These are phyloP conservation scores for Fusarium newnesense DNA, from an alignment of 2,329 filamentous ascomycete species.

Conservation along the genomic window DNA sequence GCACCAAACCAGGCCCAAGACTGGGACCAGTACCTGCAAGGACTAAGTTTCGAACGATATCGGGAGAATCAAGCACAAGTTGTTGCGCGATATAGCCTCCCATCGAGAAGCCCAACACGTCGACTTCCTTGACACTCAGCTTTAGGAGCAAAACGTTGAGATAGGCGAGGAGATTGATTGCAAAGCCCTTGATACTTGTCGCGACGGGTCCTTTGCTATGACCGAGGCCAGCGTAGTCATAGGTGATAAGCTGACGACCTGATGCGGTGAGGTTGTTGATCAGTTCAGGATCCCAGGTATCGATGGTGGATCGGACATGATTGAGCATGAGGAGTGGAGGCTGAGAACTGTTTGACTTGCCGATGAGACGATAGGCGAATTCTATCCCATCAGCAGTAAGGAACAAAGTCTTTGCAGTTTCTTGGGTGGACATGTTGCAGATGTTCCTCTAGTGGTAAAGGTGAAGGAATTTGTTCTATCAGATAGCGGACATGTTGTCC, in stretches of 20 bases:
- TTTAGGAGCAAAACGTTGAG: neutral
- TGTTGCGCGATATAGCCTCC: neutral
- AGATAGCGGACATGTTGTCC: too few species aligned
- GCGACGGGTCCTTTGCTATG: neutral
- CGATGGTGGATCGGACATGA: neutral
- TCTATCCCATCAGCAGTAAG: neutral
- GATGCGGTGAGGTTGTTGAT: neutral
- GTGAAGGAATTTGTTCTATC: too few species aligned
- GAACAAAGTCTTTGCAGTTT: neutral
- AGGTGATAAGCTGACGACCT: neutral
- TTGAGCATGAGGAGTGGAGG: neutral
- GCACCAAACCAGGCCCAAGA: neutral
- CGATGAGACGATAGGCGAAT: neutral
- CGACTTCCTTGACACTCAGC: neutral
- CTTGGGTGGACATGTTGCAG: neutral
- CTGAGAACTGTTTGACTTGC: accelerated
- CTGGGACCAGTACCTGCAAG: neutral
- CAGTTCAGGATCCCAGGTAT: neutral
- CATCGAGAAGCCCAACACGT: neutral
- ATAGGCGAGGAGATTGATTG: neutral
- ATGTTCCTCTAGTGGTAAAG: too few species aligned
- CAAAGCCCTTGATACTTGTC: neutral
- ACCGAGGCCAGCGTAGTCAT: neutral
- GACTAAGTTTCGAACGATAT: accelerated
- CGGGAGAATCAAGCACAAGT: neutral